These are phyloP conservation scores for Simmondsia chinensis DNA, from an alignment of 148 eudicot genomes.

Conservation along the genomic window DNA sequence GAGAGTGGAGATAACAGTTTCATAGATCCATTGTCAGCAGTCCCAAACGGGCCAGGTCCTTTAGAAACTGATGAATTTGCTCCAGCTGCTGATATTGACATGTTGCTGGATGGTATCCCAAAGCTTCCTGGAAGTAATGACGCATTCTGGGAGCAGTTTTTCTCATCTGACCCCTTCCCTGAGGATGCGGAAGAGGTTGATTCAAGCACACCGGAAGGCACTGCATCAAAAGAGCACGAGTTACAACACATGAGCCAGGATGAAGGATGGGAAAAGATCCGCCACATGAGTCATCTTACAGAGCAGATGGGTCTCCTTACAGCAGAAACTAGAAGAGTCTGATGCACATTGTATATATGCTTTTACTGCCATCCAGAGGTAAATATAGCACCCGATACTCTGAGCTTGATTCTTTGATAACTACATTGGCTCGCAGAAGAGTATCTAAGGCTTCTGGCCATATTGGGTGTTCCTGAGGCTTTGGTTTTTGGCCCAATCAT, in stretches of 20 bases:
- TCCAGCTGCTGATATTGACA: slow-evolving; percentile 30
- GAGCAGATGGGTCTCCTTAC: slow-evolving; percentile 63
- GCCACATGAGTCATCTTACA: slow-evolving; percentile 43
- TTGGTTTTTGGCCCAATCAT: no score
- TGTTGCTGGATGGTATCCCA: slow-evolving; percentile 32
- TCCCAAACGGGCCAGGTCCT: slow-evolving; percentile 20
- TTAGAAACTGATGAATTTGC: slow-evolving; percentile 25
- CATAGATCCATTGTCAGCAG: slow-evolving; percentile 19
- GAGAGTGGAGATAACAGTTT: slow-evolving; percentile 17
- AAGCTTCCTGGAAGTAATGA: slow-evolving; percentile 79
- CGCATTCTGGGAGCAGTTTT: slow-evolving; percentile 83
- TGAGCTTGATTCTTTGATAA: neutral
- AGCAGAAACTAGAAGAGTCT: slow-evolving; percentile 27
- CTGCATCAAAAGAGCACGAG: slow-evolving; percentile 26
- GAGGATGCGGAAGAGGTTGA: slow-evolving; percentile 39
- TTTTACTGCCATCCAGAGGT: slow-evolving; percentile 10
- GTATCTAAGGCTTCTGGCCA: slow-evolving; percentile 2
- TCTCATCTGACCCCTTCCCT: slow-evolving; percentile 33
- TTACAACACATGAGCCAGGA: slow-evolving; percentile 12
- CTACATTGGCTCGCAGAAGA: neutral
- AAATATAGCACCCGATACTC: neutral
- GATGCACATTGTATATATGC: slow-evolving; percentile 7
- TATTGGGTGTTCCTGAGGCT: no score
- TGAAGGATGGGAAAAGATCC: slow-evolving; percentile 33
- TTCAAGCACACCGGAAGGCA: slow-evolving; percentile 20